Conservation (phyloP, 163 green algal species). For the Prototheca wickerhamii region DNA sequence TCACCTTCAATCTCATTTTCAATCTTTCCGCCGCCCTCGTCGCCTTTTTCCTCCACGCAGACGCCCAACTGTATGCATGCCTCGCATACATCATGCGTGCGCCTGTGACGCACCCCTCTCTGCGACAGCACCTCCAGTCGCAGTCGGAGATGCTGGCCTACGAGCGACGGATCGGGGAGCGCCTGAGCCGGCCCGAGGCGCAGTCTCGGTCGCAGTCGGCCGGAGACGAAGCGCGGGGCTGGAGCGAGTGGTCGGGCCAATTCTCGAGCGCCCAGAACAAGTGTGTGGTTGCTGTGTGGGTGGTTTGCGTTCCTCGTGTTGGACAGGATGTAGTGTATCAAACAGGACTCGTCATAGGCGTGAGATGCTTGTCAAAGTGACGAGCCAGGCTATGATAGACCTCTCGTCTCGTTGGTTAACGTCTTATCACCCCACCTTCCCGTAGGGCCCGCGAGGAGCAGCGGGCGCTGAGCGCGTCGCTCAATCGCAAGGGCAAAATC, state of each 20-base stretch:
- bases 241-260: slow-evolving; percentile 10
- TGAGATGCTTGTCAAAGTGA: too few species aligned
- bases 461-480: slow-evolving; percentile 5
- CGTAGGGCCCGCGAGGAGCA: slow-evolving; percentile 9
- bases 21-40: neutral
- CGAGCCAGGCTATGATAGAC: neutral
- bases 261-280: neutral
- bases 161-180: slow-evolving; percentile 10
- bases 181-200: slow-evolving; percentile 18
- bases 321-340: too few species aligned
- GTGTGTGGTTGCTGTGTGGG: neutral
- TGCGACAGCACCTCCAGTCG: slow-evolving; percentile 8
- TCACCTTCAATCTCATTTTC: too few species aligned
- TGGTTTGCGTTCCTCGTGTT: too few species aligned
- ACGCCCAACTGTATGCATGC: slow-evolving; percentile 35
- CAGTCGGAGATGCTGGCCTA: slow-evolving; percentile 19
- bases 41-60: slow-evolving; percentile 3
- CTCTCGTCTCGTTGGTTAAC: neutral
- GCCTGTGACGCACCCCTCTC: slow-evolving; percentile 30
- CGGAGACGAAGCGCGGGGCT: slow-evolving; percentile 5
- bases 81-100: slow-evolving; percentile 29
- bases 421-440: neutral
- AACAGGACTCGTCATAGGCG: too few species aligned
- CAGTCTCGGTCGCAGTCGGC: neutral
- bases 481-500: slow-evolving; percentile 25